phyloP scores from a whole-genome alignment of 441 rosid genomes.

The Manihot esculenta region DNA sequence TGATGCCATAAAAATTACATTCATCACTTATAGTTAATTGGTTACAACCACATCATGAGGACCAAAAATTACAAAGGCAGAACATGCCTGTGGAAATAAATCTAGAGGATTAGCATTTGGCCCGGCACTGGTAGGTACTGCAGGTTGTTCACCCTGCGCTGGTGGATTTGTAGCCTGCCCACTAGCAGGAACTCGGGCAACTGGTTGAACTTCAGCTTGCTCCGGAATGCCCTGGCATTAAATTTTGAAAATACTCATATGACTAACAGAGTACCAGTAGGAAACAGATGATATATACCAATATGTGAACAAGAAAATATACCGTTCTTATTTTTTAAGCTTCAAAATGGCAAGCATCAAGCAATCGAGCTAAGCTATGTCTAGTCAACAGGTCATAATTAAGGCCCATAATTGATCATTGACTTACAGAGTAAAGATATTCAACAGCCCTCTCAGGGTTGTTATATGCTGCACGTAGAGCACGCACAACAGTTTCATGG shows the following conservation, averaged over 20 bases:
- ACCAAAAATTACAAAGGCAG: not conserved
- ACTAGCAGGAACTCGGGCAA: slow-evolving; percentile 46
- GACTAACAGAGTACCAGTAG: too few relatives aligned
- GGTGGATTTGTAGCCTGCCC: slow-evolving; percentile 56
- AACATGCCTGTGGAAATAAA: slow-evolving; percentile 83
- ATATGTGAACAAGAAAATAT: too few relatives aligned
- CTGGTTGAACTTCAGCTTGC: slow-evolving; percentile 82
- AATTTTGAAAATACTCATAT: too few relatives aligned
- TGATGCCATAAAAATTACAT: slow-evolving; percentile 17
- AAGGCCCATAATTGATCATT: too few relatives aligned
- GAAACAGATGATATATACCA: too few relatives aligned
- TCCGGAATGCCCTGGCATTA: slow-evolving; percentile 79
- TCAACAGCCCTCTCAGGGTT: slow-evolving; percentile 98
- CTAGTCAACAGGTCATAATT: too few relatives aligned
- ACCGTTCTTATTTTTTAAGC: too few relatives aligned
- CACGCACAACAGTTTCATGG: slow-evolving; percentile 76
- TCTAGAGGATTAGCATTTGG: slow-evolving; percentile 96
- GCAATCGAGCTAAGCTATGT: too few relatives aligned
- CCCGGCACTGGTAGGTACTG: slow-evolving; percentile 58
- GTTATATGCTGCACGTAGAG: slow-evolving; percentile 92
- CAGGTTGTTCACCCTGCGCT: slow-evolving; percentile 52
- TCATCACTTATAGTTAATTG: too few relatives aligned
- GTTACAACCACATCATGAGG: too few relatives aligned
- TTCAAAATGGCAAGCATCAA: too few relatives aligned
- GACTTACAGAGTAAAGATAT: slow-evolving; percentile 77